Evolutionary conservation across 2,329 filamentous ascomycete species (phyloP).

Genomic region (Incumbomyces lentus): DNA sequence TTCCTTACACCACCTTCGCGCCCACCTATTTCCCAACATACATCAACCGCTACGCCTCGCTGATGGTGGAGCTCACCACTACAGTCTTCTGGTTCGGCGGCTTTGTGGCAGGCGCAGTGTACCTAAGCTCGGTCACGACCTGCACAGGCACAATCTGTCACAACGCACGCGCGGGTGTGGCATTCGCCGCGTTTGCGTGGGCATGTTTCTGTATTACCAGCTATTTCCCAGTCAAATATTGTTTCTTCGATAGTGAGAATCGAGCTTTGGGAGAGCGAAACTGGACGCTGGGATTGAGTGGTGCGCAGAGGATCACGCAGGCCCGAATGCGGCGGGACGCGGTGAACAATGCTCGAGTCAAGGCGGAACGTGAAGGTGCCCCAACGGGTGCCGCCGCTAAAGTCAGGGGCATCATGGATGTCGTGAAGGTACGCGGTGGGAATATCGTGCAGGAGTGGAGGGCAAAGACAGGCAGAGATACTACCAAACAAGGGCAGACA

Average conservation of each 20-base stretch:
- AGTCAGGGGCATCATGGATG: neutral
- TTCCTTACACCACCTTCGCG: slow-evolving; percentile 59
- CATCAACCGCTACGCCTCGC: slow-evolving; percentile 55
- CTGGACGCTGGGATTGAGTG: neutral
- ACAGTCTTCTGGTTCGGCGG: slow-evolving; percentile 87
- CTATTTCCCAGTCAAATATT: slow-evolving; percentile 2
- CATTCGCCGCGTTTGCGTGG: slow-evolving; percentile 38
- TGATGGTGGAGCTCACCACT: slow-evolving; percentile 60
- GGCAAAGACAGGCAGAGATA: neutral
- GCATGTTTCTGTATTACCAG: slow-evolving; percentile 26
- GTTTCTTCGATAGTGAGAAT: slow-evolving; percentile 3
- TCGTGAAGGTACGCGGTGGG: slow-evolving; percentile 1
- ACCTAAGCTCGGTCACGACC: slow-evolving; percentile 45
- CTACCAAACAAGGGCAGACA: neutral
- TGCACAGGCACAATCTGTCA: slow-evolving; percentile 49
- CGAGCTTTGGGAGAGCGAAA: neutral
- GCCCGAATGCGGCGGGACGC: neutral
- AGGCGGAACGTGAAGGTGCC: neutral
- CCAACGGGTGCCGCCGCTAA: neutral
- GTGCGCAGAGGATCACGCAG: neutral
- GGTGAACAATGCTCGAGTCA: neutral
- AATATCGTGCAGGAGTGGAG: slow-evolving; percentile 2
- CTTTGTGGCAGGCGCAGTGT: slow-evolving; percentile 60
- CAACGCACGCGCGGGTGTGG: slow-evolving; percentile 43
- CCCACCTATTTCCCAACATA: slow-evolving; percentile 52